Conservation (phyloP, 345 rosid species). For the Rhodamnia argentea region DNA sequence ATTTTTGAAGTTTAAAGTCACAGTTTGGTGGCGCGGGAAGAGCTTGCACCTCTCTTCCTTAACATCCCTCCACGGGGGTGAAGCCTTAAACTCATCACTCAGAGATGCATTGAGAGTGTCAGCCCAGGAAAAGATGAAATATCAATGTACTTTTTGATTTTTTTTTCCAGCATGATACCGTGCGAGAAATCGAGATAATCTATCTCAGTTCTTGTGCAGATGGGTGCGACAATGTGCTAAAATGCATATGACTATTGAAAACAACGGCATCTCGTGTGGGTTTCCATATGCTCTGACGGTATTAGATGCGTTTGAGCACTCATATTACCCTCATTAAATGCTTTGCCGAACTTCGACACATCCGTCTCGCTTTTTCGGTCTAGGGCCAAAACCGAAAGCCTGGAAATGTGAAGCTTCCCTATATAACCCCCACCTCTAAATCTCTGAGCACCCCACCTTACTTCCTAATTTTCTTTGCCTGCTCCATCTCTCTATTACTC, state of each 20-base stretch:
- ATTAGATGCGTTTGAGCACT: not conserved
- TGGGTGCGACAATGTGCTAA: too few relatives aligned
- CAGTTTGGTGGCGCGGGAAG: not conserved
- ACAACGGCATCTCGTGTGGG: not conserved
- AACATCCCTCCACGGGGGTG: not conserved
- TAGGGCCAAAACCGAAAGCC: not conserved
- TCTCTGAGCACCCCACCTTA: not conserved
- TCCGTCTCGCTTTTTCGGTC: accelerated
- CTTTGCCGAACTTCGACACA: not conserved
- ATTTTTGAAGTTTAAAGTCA: not conserved
- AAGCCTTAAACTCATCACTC: not conserved
- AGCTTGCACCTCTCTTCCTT: not conserved
- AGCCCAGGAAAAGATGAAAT: too few relatives aligned
- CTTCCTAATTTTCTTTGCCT: not conserved
- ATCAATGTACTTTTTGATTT: too few relatives aligned
- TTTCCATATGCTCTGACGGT: not conserved
- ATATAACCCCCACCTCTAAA: not conserved
- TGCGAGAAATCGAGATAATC: too few relatives aligned
- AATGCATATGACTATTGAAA: too few relatives aligned
- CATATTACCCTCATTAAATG: too few relatives aligned
- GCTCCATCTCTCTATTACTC: not conserved
- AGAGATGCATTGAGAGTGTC: not conserved
- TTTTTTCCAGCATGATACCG: too few relatives aligned
- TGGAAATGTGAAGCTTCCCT: not conserved
- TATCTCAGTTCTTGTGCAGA: not conserved